Evolutionary conservation across 495 filamentous ascomycete species (phyloP), one percentile per base, ranked within the genome.

Genomic region (Viridothelium virens): DNA sequence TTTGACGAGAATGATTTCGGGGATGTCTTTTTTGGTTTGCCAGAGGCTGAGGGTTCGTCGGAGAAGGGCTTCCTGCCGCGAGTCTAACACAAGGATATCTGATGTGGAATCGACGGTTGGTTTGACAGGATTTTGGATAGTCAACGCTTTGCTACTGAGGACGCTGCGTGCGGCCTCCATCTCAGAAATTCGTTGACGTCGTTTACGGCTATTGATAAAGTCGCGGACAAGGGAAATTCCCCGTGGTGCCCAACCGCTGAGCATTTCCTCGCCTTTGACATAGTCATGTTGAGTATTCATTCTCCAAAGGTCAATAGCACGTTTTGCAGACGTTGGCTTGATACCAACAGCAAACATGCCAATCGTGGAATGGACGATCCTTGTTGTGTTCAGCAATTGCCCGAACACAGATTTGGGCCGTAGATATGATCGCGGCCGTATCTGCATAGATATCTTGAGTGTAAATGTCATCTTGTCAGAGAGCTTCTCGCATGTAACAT

Each of bases 231-330:
- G 82, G 16, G 89, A 93, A 7, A 96, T 87, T 63, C 93, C 91
- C 36, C 95, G 84, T 10, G 94, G 94, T 38, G 87, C 85, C 94
- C 94, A 98, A 33, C 85, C 83, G 3, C 77, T 84, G 14, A 98
- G 80, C 25, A 85, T 81, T 74, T 98, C 94, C 76, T 97, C 93
- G 38, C 94, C 94, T 74, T 95, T 96, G 69, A 97, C 89, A 71
- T 96, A 97, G 72, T 93, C 89, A 68, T 93, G 86, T 61, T 91
- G 86, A 2, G 91, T 97, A 74, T 92, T 93, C 91, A 98, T 96
- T 62, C 94, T 84, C 94, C 94, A 98, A 3, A 98, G 81, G 71
- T 98, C 94, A 7, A 90, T 90, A 0, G 90, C 94, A 37, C 90
- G 85, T 76, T 96, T 96, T 48, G 93, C 91, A 31, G 91, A 91